Conservation (phyloP, 2,329 filamentous ascomycete genomes). For the Ambrosiella cleistominuta region DNA sequence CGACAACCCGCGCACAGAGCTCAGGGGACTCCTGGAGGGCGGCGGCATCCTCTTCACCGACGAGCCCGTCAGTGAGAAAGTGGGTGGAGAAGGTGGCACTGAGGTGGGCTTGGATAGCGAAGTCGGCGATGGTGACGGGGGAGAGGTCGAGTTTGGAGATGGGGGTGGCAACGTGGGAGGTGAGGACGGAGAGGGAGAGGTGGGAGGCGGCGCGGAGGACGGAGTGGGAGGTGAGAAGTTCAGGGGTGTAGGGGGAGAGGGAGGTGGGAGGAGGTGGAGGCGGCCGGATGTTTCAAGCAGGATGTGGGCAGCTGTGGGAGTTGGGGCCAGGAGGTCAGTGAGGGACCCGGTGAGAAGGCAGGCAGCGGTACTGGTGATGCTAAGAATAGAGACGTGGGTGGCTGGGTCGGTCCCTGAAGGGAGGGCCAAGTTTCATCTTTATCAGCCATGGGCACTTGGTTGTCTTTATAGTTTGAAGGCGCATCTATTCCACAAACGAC, state of each 20-base stretch:
- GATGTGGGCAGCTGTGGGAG: conserved; percentile 40
- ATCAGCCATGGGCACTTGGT: too few species aligned
- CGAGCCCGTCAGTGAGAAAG: too few species aligned
- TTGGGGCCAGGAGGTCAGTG: conserved; percentile 68
- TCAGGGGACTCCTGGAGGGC: too few species aligned
- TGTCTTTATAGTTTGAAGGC: too few species aligned
- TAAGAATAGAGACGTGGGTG: conserved; percentile 86
- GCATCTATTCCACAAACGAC: too few species aligned
- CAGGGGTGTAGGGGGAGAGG: too few species aligned
- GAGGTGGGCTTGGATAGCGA: too few species aligned
- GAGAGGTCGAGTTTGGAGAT: conserved; percentile 53
- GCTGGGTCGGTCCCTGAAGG: conserved; percentile 41
- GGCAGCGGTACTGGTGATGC: conserved; percentile 74
- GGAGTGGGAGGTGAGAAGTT: conserved; percentile 24
- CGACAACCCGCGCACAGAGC: too few species aligned
- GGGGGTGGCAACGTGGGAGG: conserved; percentile 56
- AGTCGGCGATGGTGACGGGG: too few species aligned
- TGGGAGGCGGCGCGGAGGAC: conserved; percentile 55
- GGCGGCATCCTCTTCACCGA: too few species aligned
- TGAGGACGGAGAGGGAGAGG: conserved; percentile 32
- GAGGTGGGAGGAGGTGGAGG: not conserved
- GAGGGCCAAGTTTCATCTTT: conserved; percentile 2
- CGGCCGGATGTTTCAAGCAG: conserved; percentile 23
- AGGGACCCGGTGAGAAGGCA: conserved; percentile 78
- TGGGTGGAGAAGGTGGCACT: too few species aligned